Conservation (phyloP, 208 protist genomes). For the Angomonas ambiguus region DNA sequence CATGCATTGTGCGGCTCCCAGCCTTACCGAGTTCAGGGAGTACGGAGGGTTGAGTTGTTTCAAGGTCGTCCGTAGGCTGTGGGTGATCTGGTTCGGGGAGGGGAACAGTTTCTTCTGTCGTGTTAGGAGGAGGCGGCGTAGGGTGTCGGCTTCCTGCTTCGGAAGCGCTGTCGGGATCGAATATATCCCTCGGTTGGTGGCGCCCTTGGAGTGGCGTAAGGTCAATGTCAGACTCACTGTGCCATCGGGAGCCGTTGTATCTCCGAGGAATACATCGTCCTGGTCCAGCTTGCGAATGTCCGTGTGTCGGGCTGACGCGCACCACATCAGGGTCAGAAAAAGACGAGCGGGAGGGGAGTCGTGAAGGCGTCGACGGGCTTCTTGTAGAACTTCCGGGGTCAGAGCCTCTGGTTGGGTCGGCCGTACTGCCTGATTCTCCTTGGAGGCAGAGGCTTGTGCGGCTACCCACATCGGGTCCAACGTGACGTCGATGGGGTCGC, state of each 20-base stretch:
- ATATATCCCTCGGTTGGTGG: too few species aligned
- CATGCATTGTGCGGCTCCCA: not conserved
- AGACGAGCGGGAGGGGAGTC: not conserved
- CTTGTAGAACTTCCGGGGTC: not conserved
- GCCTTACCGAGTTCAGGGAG: not conserved
- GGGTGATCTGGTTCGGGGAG: not conserved
- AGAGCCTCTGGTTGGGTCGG: not conserved
- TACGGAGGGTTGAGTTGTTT: not conserved
- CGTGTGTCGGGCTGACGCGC: not conserved
- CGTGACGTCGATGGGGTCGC: not conserved
- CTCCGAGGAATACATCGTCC: not conserved
- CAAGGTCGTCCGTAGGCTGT: not conserved
- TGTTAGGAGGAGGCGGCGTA: not conserved
- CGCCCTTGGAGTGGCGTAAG: too few species aligned
- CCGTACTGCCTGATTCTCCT: not conserved
- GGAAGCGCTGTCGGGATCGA: too few species aligned
- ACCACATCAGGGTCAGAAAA: not conserved
- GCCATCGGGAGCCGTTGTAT: not conserved
- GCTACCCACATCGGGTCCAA: not conserved
- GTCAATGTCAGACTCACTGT: not conserved
- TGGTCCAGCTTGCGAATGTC: not conserved
- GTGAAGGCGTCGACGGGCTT: not conserved
- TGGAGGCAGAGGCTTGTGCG: not conserved
- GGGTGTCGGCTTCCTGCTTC: not conserved
- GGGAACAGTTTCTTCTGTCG: not conserved